Base-by-base conservation (phyloP, 108 stramenopile genomes). In the Cyclotella cryptica region DNA sequence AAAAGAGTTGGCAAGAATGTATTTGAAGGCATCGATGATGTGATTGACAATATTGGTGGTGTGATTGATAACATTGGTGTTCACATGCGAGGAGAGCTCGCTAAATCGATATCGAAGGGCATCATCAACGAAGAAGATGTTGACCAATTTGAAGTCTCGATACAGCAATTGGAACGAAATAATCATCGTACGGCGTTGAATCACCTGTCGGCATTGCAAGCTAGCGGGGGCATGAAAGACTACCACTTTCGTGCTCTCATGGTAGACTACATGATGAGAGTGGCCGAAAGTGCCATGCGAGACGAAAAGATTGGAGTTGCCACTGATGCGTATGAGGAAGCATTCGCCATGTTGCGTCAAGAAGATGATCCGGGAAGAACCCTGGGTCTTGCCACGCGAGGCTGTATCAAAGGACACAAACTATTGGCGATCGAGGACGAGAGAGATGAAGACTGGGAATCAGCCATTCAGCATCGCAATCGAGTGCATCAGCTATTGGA, bases 111-210 rank as follows among this genome's bases (percentile, higher is more conserved):
- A n/a, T 0, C 29, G 0, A 1, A 0, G 0, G 44, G 43, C 21
- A 1, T 46, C 6, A 46, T 66, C 28, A 21, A 54, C 7, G 39
- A 29, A 21, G 53, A 29, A 54, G 45, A 61, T 28, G 28, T 45
- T 8, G 55, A 78, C 12, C 55, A 44, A 14, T 75, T 75, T 18
- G 74, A 70, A 64, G 39, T 71, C 15, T 63, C 80, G 0, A 75
- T 75, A 26, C 55, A 53, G 43, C 69, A 81, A 46, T 57, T 81
- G 39, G 74, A 81, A 26, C 61, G 80, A 10, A 59, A 75, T 49
- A 74, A 81, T 66, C 80, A 81, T 64, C 73, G 73, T 27, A 75
- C 80, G 26, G 80, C 80, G 46, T 44, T 81, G 35, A 81, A 75
- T 58, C 69, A 81, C 29, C 66, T 81, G 43, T 30, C 41, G 29